phyloP scores from a whole-genome alignment of 1,284 basidiomycete genomes.

The Vanrija sp. region DNA sequence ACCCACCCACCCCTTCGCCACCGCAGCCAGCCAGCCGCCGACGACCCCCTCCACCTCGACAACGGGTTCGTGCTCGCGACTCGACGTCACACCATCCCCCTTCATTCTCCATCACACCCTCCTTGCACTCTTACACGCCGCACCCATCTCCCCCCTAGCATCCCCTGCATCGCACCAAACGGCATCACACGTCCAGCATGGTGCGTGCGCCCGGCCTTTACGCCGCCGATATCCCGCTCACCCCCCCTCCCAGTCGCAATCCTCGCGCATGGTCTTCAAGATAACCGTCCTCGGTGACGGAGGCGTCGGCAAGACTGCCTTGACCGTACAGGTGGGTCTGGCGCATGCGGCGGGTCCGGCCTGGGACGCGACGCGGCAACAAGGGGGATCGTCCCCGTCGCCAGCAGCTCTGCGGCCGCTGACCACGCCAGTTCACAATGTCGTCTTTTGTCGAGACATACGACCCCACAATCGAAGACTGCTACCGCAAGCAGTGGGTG shows the following conservation, averaged over 20 bases:
- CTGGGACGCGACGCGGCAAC: neutral
- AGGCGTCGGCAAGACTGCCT: conserved; percentile 94
- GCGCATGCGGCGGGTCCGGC: neutral
- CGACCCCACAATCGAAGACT: conserved; percentile 81
- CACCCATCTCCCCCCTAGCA: too few relatives aligned
- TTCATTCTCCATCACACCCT: neutral
- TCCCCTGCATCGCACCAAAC: neutral
- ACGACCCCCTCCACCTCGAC: too few relatives aligned
- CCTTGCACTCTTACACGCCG: neutral
- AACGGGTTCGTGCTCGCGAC: too few relatives aligned
- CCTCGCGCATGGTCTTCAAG: conserved; percentile 45
- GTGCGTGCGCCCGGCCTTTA: neutral
- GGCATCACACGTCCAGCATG: neutral
- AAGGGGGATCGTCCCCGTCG: too few relatives aligned
- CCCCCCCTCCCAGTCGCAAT: neutral
- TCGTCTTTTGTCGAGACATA: conserved; percentile 77
- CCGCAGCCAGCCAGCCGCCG: too few relatives aligned
- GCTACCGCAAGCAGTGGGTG: conserved; percentile 85
- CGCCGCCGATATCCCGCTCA: neutral
- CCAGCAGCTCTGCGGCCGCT: neutral
- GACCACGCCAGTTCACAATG: conserved; percentile 67
- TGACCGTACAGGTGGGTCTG: conserved; percentile 82
- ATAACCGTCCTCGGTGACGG: conserved; percentile 93
- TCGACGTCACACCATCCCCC: neutral
- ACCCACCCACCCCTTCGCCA: too few relatives aligned